Conservation (phyloP, 805 yeast genomes). For the Cyberlindnera mrakii region DNA sequence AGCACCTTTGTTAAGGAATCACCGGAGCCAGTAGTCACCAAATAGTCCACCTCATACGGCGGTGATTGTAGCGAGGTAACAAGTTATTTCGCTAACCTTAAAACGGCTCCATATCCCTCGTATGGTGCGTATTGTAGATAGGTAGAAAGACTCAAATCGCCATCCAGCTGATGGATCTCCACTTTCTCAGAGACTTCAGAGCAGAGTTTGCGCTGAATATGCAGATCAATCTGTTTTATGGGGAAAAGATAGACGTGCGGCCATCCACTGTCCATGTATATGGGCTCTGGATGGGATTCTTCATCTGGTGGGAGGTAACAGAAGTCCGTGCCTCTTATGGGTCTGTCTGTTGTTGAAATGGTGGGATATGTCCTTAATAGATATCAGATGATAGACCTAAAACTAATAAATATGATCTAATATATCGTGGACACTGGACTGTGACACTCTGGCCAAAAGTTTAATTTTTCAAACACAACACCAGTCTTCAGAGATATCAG, state of each 20-base stretch:
- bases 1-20: slow-evolving; percentile 47
- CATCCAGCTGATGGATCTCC: background rate
- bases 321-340: slow-evolving; percentile 3
- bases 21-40: slow-evolving; percentile 46
- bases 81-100: slow-evolving; percentile 48
- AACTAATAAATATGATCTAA: too few species aligned
- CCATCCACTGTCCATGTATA: slow-evolving; percentile 11
- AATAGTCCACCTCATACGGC: slow-evolving; percentile 29
- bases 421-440: too few species aligned
- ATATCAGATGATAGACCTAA: too few species aligned
- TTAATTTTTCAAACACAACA: too few species aligned
- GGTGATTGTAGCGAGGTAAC: slow-evolving; percentile 32
- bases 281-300: slow-evolving; percentile 8
- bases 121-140: slow-evolving; percentile 7
- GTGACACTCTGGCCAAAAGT: too few species aligned
- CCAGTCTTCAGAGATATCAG: too few species aligned
- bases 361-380: background rate
- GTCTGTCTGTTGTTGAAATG: slow-evolving; percentile 1
- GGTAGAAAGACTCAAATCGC: slow-evolving; percentile 1
- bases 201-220: slow-evolving; percentile 5
- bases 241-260: slow-evolving; percentile 5
- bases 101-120: slow-evolving; percentile 61
- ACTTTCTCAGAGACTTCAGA: background rate
- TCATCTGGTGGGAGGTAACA: slow-evolving; percentile 3
- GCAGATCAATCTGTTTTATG: slow-evolving; percentile 7